phyloP scores from a whole-genome alignment of 371 early-diverging fungal species.

The Rhizopus sp. region DNA sequence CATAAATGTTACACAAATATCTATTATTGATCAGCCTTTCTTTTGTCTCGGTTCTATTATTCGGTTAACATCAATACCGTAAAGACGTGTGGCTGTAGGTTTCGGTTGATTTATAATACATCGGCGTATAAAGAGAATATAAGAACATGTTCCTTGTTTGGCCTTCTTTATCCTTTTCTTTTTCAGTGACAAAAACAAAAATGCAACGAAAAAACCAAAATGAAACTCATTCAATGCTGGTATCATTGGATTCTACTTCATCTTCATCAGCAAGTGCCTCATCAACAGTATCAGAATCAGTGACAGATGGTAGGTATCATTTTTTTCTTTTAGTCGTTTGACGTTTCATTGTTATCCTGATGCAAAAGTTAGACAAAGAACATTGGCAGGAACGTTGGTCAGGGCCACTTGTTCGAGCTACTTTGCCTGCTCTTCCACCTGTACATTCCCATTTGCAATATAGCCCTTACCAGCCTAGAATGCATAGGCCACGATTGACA shows the following conservation, averaged over 20 bases:
- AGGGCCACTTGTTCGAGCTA: background rate
- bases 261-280: no score
- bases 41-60: background rate
- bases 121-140: background rate
- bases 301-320: background rate
- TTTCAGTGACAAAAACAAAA: no score
- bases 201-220: background rate
- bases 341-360: no score
- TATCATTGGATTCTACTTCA: no score
- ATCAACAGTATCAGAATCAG: no score
- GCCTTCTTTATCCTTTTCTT: no score
- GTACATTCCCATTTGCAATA: conserved; percentile 21
- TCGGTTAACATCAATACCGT: background rate
- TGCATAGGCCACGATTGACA: conserved; percentile 59
- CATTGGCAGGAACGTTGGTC: background rate
- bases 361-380: background rate
- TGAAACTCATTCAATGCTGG: background rate
- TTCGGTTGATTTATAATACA: background rate
- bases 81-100: no score
- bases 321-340: no score
- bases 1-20: background rate
- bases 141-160: background rate
- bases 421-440: background rate
- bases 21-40: background rate
- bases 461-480: background rate